Percentiles rank a stretch among this genome's conserved stretches.
phyloP scores from a whole-genome alignment of 768 basidiomycete species.

The Auriculariales sp. region DNA sequence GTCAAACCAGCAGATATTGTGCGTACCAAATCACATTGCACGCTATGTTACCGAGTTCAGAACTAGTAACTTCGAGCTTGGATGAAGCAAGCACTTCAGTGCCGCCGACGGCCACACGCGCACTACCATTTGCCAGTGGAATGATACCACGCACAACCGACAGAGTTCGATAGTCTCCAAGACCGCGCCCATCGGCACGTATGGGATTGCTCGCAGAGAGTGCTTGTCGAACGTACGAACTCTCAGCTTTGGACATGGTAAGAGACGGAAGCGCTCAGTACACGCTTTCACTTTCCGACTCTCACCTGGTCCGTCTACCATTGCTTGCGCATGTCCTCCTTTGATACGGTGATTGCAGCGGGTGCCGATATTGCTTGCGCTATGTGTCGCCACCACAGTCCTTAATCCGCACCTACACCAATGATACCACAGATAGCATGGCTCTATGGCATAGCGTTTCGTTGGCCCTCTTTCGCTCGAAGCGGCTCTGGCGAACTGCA shows the following conservation, averaged over 20 bases:
- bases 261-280: slow-evolving; percentile 10
- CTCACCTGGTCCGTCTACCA: no score
- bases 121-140: slow-evolving; percentile 76
- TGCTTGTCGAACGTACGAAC: slow-evolving; percentile 57
- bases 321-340: no score
- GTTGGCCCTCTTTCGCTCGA: no score
- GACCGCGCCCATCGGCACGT: slow-evolving; percentile 63
- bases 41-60: slow-evolving; percentile 45
- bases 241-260: slow-evolving; percentile 59
- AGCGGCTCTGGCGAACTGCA: no score
- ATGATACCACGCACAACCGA: slow-evolving; percentile 64
- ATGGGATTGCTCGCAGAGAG: slow-evolving; percentile 42
- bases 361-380: no score
- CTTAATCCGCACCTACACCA: no score
- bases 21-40: slow-evolving; percentile 70
- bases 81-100: slow-evolving; percentile 70
- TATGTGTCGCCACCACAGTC: no score
- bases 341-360: no score
- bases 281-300: no score
- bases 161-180: slow-evolving; percentile 52
- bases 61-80: slow-evolving; percentile 63
- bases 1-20: neutral
- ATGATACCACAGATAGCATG: no score
- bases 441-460: no score
- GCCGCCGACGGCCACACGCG: slow-evolving; percentile 60